A percentile compares a stretch with the other conserved stretches of the same genome.
phyloP scores from a whole-genome alignment of 2,329 filamentous ascomycete genomes.

The Polychaeton citri region DNA sequence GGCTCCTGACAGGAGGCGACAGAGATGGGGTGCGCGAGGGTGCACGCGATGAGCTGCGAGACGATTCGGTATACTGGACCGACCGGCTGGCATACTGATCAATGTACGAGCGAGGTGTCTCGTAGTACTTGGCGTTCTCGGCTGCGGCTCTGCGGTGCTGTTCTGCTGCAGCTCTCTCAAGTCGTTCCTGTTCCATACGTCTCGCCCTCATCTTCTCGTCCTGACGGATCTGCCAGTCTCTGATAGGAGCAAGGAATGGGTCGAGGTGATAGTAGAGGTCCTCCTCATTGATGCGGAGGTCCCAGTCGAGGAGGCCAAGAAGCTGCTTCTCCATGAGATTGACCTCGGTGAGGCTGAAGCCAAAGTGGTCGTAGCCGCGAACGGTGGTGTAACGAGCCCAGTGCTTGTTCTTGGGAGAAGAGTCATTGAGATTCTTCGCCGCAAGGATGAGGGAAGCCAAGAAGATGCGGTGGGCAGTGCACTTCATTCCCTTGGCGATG shows the following conservation, averaged over 20 bases:
- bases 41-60: constrained; percentile 17
- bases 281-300: constrained; percentile 70
- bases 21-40: constrained; percentile 36
- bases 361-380: constrained; percentile 59
- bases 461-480: constrained; percentile 96
- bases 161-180: constrained; percentile 25
- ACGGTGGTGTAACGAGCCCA: constrained; percentile 90
- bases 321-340: constrained; percentile 99
- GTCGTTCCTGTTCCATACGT: constrained; percentile 17
- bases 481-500: constrained; percentile 89
- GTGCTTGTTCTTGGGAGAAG: constrained; percentile 99
- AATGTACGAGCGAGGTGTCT: constrained; percentile 21
- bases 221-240: constrained; percentile 41
- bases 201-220: constrained; percentile 38
- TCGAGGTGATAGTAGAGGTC: constrained; percentile 83
- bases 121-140: constrained; percentile 19
- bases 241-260: constrained; percentile 75
- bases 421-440: constrained; percentile 97
- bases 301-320: constrained; percentile 88
- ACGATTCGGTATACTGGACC: constrained; percentile 14
- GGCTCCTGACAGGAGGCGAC: constrained; percentile 31
- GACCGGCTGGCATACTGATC: constrained; percentile 15
- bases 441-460: constrained; percentile 72
- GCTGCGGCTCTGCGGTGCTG: constrained; percentile 17
- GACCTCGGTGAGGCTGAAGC: constrained; percentile 88